A percentile compares a stretch with the other conserved stretches of the same genome.
Conservation (phyloP, 2,329 filamentous ascomycete species). For the Thermomyces lanuginosus region DNA sequence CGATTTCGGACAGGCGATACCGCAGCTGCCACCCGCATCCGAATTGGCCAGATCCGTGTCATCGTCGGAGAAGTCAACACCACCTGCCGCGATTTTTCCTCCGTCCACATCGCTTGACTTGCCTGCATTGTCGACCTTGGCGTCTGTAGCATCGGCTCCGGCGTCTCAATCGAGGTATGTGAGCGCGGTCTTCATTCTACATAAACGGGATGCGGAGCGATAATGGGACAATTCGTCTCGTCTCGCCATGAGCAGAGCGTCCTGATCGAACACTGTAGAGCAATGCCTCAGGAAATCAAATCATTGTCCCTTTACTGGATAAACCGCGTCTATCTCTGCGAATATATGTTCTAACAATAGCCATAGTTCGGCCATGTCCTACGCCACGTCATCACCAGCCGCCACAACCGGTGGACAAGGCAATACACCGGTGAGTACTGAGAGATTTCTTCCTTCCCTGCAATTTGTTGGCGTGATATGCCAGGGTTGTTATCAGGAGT, state of each 20-base stretch:
- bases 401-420: conserved; percentile 49
- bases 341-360: conserved; percentile 31
- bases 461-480: conserved; percentile 10
- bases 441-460: conserved; percentile 7
- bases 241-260: too few species aligned
- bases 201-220: too few species aligned
- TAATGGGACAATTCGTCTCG: too few species aligned
- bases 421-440: conserved; percentile 26
- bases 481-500: conserved; percentile 4
- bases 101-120: conserved; percentile 22
- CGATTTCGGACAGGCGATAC: conserved; percentile 27
- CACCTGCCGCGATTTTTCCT: conserved; percentile 24
- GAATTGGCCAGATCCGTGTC: conserved; percentile 36
- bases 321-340: too few species aligned
- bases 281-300: neutral
- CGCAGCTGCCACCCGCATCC: conserved; percentile 27
- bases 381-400: conserved; percentile 47
- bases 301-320: too few species aligned
- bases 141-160: conserved; percentile 39
- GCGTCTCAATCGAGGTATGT: conserved; percentile 36
- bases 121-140: conserved; percentile 43
- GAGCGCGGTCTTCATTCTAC: conserved; percentile 3
- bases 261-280: too few species aligned
- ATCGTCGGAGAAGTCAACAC: conserved; percentile 37
- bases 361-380: conserved; percentile 42